Evolutionary conservation across 148 eudicot genomes (phyloP).

Genomic region (Vaccinium vitisidaea): DNA sequence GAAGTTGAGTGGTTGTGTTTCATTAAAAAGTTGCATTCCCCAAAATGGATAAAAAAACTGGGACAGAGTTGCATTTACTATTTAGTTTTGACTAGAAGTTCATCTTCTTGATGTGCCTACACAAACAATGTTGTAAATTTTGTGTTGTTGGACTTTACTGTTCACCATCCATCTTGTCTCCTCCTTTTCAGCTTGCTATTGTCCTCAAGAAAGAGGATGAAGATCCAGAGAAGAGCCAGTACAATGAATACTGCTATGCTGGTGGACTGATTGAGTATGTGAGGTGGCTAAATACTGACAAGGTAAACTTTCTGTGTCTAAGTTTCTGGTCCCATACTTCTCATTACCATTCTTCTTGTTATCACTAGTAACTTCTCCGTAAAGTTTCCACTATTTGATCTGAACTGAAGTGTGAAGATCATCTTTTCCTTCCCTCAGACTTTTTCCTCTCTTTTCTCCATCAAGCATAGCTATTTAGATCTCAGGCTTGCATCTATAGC

Average conservation of each 20-base stretch:
- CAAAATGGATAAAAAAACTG: neutral
- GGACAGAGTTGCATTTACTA: neutral
- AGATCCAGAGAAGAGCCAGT: constrained; percentile 55
- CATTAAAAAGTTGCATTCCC: neutral
- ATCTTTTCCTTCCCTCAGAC: neutral
- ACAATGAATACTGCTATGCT: constrained; percentile 76
- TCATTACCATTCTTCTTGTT: neutral
- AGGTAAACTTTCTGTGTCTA: constrained; percentile 36
- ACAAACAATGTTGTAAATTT: neutral
- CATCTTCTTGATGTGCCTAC: neutral
- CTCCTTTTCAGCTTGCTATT: constrained; percentile 61
- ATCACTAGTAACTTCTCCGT: neutral
- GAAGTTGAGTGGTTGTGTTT: neutral
- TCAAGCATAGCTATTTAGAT: neutral
- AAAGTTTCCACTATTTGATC: neutral
- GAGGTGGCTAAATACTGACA: constrained; percentile 90
- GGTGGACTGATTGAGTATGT: constrained; percentile 94
- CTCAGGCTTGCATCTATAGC: neutral
- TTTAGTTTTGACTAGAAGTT: neutral
- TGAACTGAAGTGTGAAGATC: constrained; percentile 1
- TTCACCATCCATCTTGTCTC: constrained; percentile 11
- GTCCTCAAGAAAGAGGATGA: constrained; percentile 60
- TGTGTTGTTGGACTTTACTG: neutral
- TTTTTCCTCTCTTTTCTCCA: neutral
- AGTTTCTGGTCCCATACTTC: neutral